phyloP scores from a whole-genome alignment of 306 rosid genomes.

The Benincasa hispida region DNA sequence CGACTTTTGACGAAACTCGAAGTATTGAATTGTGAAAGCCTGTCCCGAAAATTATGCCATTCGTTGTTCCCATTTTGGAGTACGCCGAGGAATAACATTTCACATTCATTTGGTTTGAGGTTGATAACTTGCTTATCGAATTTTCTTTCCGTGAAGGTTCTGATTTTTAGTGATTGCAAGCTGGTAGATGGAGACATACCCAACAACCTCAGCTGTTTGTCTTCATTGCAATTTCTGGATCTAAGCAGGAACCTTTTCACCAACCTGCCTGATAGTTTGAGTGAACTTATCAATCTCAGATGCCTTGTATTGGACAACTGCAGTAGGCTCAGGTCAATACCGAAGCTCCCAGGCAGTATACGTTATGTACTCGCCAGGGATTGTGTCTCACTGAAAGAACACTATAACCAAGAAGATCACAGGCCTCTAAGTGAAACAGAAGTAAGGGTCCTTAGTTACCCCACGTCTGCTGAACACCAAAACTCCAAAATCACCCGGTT shows the following conservation, averaged over 20 bases:
- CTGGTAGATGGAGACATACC: conserved; percentile 13
- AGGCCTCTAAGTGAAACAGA: neutral
- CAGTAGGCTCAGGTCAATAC: conserved; percentile 5
- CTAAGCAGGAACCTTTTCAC: conserved; percentile 12
- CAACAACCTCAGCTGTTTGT: conserved; percentile 4
- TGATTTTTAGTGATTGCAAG: conserved; percentile 10
- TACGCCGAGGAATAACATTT: neutral
- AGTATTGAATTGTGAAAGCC: neutral
- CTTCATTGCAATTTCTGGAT: conserved; percentile 9
- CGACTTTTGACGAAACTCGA: neutral
- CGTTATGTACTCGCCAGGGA: neutral
- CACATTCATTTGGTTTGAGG: neutral
- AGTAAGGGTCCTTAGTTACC: neutral
- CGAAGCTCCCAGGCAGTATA: conserved; percentile 6
- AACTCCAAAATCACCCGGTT: neutral
- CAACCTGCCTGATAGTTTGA: conserved; percentile 3
- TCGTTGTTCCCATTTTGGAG: neutral
- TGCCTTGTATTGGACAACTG: neutral
- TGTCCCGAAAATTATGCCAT: conserved; percentile 5
- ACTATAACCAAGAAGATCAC: neutral
- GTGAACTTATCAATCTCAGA: conserved; percentile 3
- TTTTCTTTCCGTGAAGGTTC: neutral
- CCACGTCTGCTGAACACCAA: neutral
- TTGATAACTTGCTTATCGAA: neutral
- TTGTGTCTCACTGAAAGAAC: neutral